These are phyloP conservation scores for Epithemia pelagica DNA, from an alignment of 108 stramenopile genomes.

Conservation along the genomic window DNA sequence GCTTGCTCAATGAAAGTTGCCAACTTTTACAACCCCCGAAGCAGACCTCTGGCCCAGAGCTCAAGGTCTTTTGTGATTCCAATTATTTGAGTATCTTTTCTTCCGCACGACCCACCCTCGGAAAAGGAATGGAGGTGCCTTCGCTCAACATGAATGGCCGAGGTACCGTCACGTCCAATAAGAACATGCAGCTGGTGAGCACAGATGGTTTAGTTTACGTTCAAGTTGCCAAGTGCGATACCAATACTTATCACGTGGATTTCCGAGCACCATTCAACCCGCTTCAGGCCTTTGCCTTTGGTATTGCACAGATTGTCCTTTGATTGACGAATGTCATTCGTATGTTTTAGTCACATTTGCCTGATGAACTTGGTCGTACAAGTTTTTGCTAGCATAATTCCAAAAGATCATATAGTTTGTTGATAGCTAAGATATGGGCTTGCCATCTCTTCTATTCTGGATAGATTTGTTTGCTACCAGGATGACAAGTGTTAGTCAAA, in stretches of 20 bases:
- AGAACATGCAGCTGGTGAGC: conserved; percentile 35
- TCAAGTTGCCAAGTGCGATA: conserved; percentile 38
- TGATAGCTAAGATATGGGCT: too few species aligned
- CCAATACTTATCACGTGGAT: conserved; percentile 28
- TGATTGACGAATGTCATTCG: too few species aligned
- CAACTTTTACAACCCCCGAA: not conserved
- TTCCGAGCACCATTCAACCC: conserved; percentile 29
- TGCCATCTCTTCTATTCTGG: too few species aligned
- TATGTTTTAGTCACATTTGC: too few species aligned
- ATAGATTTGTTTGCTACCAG: too few species aligned
- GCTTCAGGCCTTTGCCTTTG: conserved; percentile 32
- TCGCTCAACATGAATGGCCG: conserved; percentile 23
- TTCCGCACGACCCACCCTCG: not conserved
- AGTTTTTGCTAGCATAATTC: too few species aligned
- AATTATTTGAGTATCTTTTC: not conserved
- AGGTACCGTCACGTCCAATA: conserved; percentile 24
- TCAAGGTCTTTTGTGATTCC: not conserved
- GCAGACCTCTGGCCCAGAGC: not conserved
- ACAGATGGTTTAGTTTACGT: not conserved
- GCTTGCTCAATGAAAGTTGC: not conserved
- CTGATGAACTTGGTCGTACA: too few species aligned
- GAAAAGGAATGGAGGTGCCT: not conserved
- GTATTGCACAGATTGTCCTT: conserved; percentile 35
- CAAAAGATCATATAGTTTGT: too few species aligned
- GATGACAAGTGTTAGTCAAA: too few species aligned